Base-by-base conservation (phyloP, 2,329 filamentous ascomycete genomes). In the Colletotrichum sp. region DNA sequence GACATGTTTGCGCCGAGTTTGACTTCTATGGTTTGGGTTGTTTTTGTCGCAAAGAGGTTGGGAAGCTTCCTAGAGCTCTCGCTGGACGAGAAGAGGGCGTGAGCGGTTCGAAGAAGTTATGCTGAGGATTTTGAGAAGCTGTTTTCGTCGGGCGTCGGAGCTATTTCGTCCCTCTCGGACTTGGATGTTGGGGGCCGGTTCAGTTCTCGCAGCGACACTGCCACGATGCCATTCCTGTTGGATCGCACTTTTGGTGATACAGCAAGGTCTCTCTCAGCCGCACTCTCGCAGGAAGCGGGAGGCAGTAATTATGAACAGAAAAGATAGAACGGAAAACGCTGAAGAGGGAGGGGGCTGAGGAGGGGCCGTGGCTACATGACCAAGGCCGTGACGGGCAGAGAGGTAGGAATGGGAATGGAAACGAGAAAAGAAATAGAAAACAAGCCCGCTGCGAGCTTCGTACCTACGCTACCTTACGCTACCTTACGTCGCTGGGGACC, bases 401-500 rank as follows among this genome's bases (percentile, higher is more conserved):
- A 73, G 26, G 63, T 64, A 24, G 59, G 70, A 52, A 21, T 65
- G 70, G 73, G 73, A 76, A 73, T 52, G 70, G 70, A 59, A 60
- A 62, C 26, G 26, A 62, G 57, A 70, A 32, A 73, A 65, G 70
- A 76, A 76, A 69, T 73, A 76, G 73, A 68, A 73, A 76, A 39
- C 39, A 52, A 52, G 44, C 44, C 44, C n/a, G 24, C 26, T 52
- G 16, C 36, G 44, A 64, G 73, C 62, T 68, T 28, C 21, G 55
- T 59, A 26, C 55, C 13, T 52, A 52, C 44, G 10, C 44, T 49
- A 49, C 44, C 44, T 7, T 49, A 49, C 44, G 10, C 44, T 52
- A 52, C 44, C 44, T 52, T 21, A 68, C 59, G 63, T 73, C 57
- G 70, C 52, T 34, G 32, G 39, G 70, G 64, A 72, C 73, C 34